Base-by-base conservation (phyloP, 2,329 filamentous ascomycete species). In the Trichoderma lentiforme region DNA sequence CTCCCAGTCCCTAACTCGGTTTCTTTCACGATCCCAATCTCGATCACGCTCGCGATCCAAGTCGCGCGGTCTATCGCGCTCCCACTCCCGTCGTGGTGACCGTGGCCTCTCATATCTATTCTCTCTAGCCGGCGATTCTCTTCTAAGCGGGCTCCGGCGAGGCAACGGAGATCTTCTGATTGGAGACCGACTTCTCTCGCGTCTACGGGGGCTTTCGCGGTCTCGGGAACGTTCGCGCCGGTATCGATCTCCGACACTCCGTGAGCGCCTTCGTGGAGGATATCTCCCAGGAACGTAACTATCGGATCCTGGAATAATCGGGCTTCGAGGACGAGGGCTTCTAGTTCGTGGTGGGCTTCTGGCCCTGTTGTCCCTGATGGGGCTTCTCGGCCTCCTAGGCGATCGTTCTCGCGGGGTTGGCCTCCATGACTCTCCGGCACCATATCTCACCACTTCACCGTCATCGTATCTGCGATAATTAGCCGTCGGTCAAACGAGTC, bases 361-460 rank as follows among this genome's bases (percentile, higher is more conserved):
- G 26, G 72, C 74, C 39, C 79, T 74, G 12, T 78, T 74, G 8
- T 78, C 79, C 72, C 79, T 75, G 28, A 76, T 53, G 8, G 79
- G 78, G 69, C 79, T 80, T 64, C 79, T 76, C 7, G 78, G 74
- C 58, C 77, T 78, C 56, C 83, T 82, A 9, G 85, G 84, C 32
- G 85, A 86, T 71, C 84, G 82, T 74, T 85, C 83, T 69, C 85
- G 80, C 65, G 88, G 88, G 72, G 86, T 89, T 12, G 88, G 88
- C 72, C 88, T 83, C 83, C 88, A 90, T 47, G 87, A 89, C 79
- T 90, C 88, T 72, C 88, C 88, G 14, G 88, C 88, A 66, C 88
- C 88, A 78, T 89, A 90, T 76, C 88, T 84, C 74, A 88, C 86
- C 69, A 90, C 88, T 80, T 90, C 88, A 58, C 88, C 88, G 74